Evolutionary conservation across 2,329 filamentous ascomycete species (phyloP), one percentile per base, ranked within the genome.

Genomic region (Aspergillus phoenicis): DNA sequence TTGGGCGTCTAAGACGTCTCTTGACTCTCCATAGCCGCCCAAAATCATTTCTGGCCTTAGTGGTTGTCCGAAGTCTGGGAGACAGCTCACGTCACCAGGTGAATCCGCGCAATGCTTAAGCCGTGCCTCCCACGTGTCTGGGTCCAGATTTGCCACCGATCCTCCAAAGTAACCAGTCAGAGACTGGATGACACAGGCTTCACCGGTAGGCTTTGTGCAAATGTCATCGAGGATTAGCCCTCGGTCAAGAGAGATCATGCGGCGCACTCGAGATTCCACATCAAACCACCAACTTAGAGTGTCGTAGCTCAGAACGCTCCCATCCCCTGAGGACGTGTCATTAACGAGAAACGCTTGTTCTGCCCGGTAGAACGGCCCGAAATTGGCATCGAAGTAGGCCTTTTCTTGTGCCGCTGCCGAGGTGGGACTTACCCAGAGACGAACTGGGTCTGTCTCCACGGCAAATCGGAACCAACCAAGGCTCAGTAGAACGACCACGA

Each of bases 331-430:
- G 0, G 84, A 75, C 0, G 88, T 93, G 67, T 97, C 93, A 65
- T 98, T 99, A 63, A 98, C 92, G 13, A 99, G 77, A 75, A 99
- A 99, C 0, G 89, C 87, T 77, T 99, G 95, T 75, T 99, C 91
- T 0, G 93, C 90, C 43, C 95, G 90, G 78, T 95, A 99, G 72
- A 99, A 99, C 0, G 94, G 93, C 0, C 95, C 96, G 73, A 99
- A 99, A 68, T 92, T 93, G 38, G 85, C 76, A 73, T 99, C 96
- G 66, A 98, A 99, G 73, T 96, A 99, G 1, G 85, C 85, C 79
- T 99, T 99, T 74, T 99, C 94, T 73, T 92, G 85, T 0, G 95
- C 95, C 20, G 96, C 94, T 52, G 88, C 86, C 4, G 95, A 98
- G 8, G 90, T 90, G 7, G 95, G 95, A 69, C 94, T 93, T n/a